Conservation (phyloP, 2,329 filamentous ascomycete genomes). For the Alternaria atra region DNA sequence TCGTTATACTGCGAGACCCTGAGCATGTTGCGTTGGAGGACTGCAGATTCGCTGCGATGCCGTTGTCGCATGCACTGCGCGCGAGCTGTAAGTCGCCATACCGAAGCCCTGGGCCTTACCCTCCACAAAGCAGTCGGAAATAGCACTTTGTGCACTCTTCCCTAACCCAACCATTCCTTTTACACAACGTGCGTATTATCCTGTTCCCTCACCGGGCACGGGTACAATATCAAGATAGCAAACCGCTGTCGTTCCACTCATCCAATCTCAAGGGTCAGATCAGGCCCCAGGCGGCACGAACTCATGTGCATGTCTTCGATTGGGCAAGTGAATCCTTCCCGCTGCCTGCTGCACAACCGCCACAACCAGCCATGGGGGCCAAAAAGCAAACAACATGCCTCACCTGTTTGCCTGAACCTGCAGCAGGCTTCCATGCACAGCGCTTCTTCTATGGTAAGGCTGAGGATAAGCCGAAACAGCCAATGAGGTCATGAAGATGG, state of each 20-base stretch:
- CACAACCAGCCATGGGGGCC: constrained; percentile 5
- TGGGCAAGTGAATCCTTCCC: constrained; percentile 11
- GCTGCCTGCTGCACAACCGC: constrained; percentile 8
- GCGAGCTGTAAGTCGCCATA: constrained; percentile 1
- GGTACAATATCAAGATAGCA: constrained; percentile 6
- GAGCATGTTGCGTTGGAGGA: not conserved
- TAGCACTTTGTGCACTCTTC: constrained; percentile 5
- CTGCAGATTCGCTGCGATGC: not conserved
- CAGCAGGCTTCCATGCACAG: constrained; percentile 16
- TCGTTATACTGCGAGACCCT: not conserved
- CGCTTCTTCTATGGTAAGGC: constrained; percentile 18
- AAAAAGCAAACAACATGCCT: constrained; percentile 7
- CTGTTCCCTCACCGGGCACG: not conserved
- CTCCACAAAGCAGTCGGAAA: constrained; percentile 1
- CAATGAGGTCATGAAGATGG: constrained; percentile 13
- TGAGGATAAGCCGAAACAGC: constrained; percentile 12
- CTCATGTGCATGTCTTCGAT: constrained; percentile 7
- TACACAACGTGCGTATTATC: constrained; percentile 3
- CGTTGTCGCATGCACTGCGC: not conserved
- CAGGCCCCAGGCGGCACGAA: not conserved
- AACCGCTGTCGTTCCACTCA: constrained; percentile 2
- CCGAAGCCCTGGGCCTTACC: constrained; percentile 1
- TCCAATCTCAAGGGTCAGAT: constrained; percentile 5
- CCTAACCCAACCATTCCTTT: not conserved
- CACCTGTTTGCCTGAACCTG: constrained; percentile 12